phyloP scores from a whole-genome alignment of 169 alveolate genomes.

The Cryptosporidium muris region DNA sequence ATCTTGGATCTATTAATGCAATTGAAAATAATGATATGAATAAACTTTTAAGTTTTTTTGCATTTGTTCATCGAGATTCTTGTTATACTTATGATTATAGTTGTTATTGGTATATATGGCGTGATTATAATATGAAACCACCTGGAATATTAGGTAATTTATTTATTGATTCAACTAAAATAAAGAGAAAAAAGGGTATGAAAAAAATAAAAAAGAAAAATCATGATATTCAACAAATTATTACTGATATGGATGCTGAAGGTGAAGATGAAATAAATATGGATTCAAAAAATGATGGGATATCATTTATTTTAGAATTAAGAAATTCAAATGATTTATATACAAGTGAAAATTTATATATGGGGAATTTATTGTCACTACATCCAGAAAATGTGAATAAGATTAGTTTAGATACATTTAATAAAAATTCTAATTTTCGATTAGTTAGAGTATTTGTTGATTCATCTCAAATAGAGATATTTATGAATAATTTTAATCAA shows the following conservation, averaged over 20 bases:
- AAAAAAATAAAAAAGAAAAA: too few species aligned
- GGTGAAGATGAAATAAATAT: not conserved
- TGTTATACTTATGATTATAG: not conserved
- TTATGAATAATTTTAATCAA: too few species aligned
- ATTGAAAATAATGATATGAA: not conserved
- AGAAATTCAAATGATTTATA: constrained; percentile 17
- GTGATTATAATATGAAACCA: not conserved
- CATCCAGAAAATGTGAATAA: not conserved
- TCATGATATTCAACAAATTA: too few species aligned
- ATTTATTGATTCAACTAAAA: not conserved
- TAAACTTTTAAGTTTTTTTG: not conserved
- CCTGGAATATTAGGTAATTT: not conserved
- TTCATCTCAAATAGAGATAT: too few species aligned
- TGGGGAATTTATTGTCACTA: constrained; percentile 3
- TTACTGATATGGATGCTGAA: too few species aligned
- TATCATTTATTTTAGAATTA: constrained; percentile 9
- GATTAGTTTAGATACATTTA: too few species aligned
- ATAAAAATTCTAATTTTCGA: too few species aligned
- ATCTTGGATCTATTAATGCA: not conserved
- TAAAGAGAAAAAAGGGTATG: not conserved
- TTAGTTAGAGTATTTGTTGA: too few species aligned
- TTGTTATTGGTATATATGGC: constrained; percentile 2
- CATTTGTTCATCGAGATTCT: constrained; percentile 21
- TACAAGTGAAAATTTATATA: constrained; percentile 17
- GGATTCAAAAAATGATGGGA: not conserved